Evolutionary conservation across 768 basidiomycete genomes (phyloP), one percentile per base, ranked within the genome.

Genomic region (Kwoniella sp.): DNA sequence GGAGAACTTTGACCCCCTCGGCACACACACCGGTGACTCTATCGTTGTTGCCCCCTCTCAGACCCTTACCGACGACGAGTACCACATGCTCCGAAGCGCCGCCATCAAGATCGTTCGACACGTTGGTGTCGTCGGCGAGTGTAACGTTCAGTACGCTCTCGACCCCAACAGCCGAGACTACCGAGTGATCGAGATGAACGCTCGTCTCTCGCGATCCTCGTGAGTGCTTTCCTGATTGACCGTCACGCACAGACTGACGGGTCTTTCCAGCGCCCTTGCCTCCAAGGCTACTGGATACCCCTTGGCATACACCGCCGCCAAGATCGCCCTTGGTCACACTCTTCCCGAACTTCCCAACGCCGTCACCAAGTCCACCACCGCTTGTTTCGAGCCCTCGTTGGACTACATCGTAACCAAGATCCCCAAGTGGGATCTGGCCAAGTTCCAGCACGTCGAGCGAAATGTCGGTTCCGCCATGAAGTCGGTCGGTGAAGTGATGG

Each of bases 391-490:
- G 72, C 93, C 95, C 22, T 93, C 92, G 7, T 80, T 99, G 37
- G 95, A 99, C 75, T 99, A 99, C 76, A 95, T 99, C 69, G 95
- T 99, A 55, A 95, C 91, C 42, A 99, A 99, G 78, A 98, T 99
- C 59, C 95, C 95, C 56, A 96, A 96, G 75, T 98, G 95, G 93
- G 95, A 99, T 77, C 79, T 99, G 50, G 91, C 92, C 60, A 99
- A 99, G 76, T 98, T 99, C 80, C 76, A 84, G 33, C 88, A 93
- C 68, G 95, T 98, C 53, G 84, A 93, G 71, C 85, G 93, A 58
- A 84, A 89, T 71, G 84, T 98, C 46, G 95, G 93, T 22, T 96
- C 92, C 2, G 83, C 93, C 15, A 98, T 99, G 95, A 99, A 99
- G 77, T 91, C 89, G 14, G 95, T 99, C 48, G 95, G 95, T 48